These are phyloP conservation scores for Leccinellum albellum DNA, from an alignment of 768 basidiomycete species.

Conservation along the genomic window DNA sequence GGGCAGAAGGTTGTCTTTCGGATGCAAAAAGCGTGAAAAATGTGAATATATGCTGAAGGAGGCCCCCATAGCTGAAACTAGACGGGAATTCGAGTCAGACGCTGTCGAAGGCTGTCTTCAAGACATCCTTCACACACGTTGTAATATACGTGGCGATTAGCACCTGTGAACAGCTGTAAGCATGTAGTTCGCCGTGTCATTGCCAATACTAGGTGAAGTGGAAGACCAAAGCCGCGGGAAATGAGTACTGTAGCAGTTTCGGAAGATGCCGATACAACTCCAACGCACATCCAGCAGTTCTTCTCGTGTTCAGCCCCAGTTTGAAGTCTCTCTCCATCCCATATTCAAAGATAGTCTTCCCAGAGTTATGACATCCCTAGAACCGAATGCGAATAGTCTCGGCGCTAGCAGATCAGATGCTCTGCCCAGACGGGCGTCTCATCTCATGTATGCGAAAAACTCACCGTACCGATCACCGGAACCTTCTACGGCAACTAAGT, in stretches of 20 bases:
- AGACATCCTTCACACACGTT: background rate
- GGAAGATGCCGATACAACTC: too few relatives aligned
- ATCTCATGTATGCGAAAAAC: background rate
- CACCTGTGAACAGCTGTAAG: background rate
- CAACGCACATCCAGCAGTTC: too few relatives aligned
- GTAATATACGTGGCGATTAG: background rate
- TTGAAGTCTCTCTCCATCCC: background rate
- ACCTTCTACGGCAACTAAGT: background rate
- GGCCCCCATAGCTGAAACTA: background rate
- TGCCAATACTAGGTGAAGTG: background rate
- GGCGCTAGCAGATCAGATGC: background rate
- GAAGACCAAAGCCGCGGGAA: background rate
- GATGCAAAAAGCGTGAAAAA: background rate
- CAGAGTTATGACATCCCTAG: background rate
- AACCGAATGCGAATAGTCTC: background rate
- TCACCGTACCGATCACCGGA: background rate
- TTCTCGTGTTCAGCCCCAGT: too few relatives aligned
- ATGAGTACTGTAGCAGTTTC: too few relatives aligned
- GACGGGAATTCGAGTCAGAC: background rate
- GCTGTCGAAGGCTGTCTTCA: background rate
- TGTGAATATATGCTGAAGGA: background rate
- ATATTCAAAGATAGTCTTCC: background rate
- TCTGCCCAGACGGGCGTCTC: background rate
- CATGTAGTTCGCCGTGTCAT: too few relatives aligned
- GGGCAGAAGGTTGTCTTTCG: background rate